Conservation (phyloP, 1,284 basidiomycete genomes). For the Coniferiporia sulphurascens region DNA sequence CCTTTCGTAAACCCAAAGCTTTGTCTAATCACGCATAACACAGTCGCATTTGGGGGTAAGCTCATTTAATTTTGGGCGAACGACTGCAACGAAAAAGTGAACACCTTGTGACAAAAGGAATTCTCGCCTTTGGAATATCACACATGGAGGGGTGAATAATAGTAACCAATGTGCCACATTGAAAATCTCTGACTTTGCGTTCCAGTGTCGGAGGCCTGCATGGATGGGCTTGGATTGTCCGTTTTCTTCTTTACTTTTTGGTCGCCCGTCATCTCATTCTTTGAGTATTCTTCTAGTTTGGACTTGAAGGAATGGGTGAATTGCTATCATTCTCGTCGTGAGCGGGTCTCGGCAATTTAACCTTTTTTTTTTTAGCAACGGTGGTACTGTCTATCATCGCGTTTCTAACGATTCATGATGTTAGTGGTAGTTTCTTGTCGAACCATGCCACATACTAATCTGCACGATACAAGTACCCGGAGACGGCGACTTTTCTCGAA, state of each 20-base stretch:
- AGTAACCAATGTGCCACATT: background rate
- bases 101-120: background rate
- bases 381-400: conserved; percentile 33
- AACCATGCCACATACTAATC: background rate
- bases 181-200: background rate
- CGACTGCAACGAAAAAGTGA: background rate
- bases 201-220: conserved; percentile 32
- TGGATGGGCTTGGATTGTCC: conserved; percentile 47
- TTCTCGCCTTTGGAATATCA: conserved; percentile 29
- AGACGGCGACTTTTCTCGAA: conserved; percentile 38
- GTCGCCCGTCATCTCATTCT: background rate
- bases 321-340: background rate
- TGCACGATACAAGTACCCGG: conserved; percentile 30
- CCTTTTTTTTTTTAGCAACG: conserved; percentile 24
- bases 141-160: conserved; percentile 32
- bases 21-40: background rate
- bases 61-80: conserved; percentile 25
- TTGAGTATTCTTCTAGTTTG: background rate
- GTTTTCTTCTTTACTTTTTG: conserved; percentile 20
- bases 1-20: background rate
- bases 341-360: background rate
- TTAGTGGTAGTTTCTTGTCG: conserved; percentile 19
- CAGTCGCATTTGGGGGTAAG: conserved; percentile 36
- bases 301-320: conserved; percentile 2
- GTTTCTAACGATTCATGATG: conserved; percentile 43